A percentile compares a stretch with the other conserved stretches of the same genome.
phyloP scores from a whole-genome alignment of 495 filamentous ascomycete genomes.

The Tuber melanosporum region DNA sequence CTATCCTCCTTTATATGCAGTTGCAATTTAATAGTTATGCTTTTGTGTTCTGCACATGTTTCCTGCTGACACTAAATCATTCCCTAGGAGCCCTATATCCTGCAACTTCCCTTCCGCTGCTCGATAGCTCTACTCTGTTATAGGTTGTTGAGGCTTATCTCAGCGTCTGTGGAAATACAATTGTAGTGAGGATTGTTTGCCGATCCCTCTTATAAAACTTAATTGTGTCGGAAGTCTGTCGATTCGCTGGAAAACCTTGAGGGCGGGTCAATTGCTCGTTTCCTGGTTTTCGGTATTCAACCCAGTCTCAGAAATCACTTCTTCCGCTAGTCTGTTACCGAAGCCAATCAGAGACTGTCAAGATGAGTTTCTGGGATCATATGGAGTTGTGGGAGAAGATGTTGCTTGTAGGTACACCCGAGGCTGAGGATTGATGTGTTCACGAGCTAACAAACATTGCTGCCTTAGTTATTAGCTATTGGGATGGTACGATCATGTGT shows the following conservation, averaged over 20 bases:
- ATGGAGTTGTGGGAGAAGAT: constrained; percentile 91
- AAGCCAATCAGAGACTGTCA: constrained; percentile 14
- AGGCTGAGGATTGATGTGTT: constrained; percentile 21
- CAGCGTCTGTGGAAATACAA: background rate
- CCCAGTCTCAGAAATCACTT: background rate
- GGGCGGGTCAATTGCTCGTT: background rate
- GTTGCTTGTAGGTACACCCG: constrained; percentile 62
- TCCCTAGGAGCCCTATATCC: constrained; percentile 3
- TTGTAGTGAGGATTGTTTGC: background rate
- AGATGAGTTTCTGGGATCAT: constrained; percentile 59
- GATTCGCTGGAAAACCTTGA: background rate
- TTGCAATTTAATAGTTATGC: background rate
- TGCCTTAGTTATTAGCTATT: constrained; percentile 43
- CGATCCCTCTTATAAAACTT: background rate
- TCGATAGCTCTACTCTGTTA: background rate
- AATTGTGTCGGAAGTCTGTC: background rate
- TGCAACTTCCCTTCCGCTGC: constrained; percentile 3
- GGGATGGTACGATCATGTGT: constrained; percentile 41
- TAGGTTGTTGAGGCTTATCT: background rate
- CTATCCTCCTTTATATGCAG: background rate
- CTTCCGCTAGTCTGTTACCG: background rate
- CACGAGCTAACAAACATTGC: background rate
- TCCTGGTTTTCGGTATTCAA: background rate
- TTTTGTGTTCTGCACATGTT: constrained; percentile 2
- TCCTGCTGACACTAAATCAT: background rate